Evolutionary conservation across 108 stramenopile genomes (phyloP).

Genomic region (Asterionellopsis glacialis): DNA sequence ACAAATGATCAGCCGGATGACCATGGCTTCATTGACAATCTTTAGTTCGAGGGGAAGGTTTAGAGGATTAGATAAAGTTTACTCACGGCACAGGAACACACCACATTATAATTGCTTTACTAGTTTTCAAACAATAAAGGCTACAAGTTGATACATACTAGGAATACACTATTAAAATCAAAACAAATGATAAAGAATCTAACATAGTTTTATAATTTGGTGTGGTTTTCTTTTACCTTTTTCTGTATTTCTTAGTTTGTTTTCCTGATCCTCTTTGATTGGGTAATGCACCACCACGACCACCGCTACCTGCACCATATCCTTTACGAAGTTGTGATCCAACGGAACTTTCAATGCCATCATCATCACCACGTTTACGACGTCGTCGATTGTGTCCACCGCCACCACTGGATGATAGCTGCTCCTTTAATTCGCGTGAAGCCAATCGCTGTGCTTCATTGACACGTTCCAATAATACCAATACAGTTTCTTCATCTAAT

Average conservation of each 20-base stretch:
- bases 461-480: conserved; percentile 93
- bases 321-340: conserved; percentile 52
- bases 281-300: conserved; percentile 44
- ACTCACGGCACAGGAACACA: no score
- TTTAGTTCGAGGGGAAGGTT: no score
- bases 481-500: conserved; percentile 85
- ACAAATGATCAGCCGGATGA: no score
- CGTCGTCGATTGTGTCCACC: conserved; percentile 30
- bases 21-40: no score
- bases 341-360: conserved; percentile 39
- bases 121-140: no score
- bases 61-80: no score
- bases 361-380: conserved; percentile 37
- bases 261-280: conserved; percentile 40
- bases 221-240: no score
- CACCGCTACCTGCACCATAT: conserved; percentile 57
- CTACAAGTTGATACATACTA: no score
- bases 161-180: no score
- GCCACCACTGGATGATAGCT: conserved; percentile 45
- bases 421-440: conserved; percentile 85
- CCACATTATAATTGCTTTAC: no score
- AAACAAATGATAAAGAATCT: no score
- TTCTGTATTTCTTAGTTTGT: conserved; percentile 7
- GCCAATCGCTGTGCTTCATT: conserved; percentile 94
- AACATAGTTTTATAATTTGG: no score